Evolutionary conservation across 2,329 filamentous ascomycete species (phyloP).

Genomic region (Coccinonectria pachysandricola): DNA sequence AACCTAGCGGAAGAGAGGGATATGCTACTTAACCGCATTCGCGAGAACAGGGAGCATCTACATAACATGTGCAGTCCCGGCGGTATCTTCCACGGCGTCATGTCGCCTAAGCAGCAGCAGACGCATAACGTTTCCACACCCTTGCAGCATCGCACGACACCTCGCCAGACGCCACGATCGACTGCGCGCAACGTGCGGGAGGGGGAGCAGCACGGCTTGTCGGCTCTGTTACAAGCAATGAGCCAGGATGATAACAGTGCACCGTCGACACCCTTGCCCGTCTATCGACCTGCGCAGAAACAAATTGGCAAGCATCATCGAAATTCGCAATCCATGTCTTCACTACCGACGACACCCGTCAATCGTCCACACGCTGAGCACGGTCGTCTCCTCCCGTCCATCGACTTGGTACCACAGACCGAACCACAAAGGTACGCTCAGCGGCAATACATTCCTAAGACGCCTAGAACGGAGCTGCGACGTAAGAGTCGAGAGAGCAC

Average conservation of each 20-base stretch:
- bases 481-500: slow-evolving; percentile 75
- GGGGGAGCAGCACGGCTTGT: slow-evolving; percentile 57
- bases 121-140: slow-evolving; percentile 28
- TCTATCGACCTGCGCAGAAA: slow-evolving; percentile 34
- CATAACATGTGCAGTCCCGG: slow-evolving; percentile 68
- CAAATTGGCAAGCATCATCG: slow-evolving; percentile 56
- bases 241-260: slow-evolving; percentile 64
- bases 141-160: slow-evolving; percentile 35
- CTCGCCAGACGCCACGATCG: slow-evolving; percentile 40
- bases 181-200: slow-evolving; percentile 34
- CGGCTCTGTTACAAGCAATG: slow-evolving; percentile 69
- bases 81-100: slow-evolving; percentile 51
- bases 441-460: slow-evolving; percentile 33
- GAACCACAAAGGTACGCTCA: slow-evolving; percentile 40
- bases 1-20: slow-evolving; percentile 65
- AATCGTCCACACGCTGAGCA: slow-evolving; percentile 38
- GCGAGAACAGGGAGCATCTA: slow-evolving; percentile 82
- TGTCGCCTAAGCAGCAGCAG: slow-evolving; percentile 46
- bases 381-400: slow-evolving; percentile 48
- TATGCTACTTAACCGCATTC: slow-evolving; percentile 70
- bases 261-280: slow-evolving; percentile 55
- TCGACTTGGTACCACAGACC: slow-evolving; percentile 50
- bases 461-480: slow-evolving; percentile 35
- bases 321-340: slow-evolving; percentile 74
- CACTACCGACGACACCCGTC: slow-evolving; percentile 68